Evolutionary conservation across 805 yeast species (phyloP).

Genomic region (Kodamaea fukazawae): DNA sequence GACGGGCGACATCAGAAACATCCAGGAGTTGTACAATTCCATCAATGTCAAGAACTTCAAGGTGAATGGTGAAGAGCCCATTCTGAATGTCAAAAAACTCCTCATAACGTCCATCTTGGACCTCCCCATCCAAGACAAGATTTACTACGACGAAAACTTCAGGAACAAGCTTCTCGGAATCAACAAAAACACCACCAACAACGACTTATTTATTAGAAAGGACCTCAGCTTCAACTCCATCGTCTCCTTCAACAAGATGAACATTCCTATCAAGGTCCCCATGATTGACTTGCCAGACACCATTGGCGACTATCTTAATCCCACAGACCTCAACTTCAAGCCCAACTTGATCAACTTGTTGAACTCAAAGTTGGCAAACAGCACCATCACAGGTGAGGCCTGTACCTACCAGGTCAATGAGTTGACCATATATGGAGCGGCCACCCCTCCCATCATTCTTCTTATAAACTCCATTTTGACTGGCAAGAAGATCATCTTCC

Average conservation of each 20-base stretch:
- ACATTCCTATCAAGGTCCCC: constrained; percentile 45
- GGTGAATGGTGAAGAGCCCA: constrained; percentile 14
- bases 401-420: constrained; percentile 38
- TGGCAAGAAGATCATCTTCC: constrained; percentile 39
- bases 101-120: constrained; percentile 43
- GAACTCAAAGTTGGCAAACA: constrained; percentile 34
- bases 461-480: constrained; percentile 37
- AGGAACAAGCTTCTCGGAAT: constrained; percentile 34
- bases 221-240: constrained; percentile 43
- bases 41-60: constrained; percentile 33
- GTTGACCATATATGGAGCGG: constrained; percentile 50
- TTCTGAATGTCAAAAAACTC: constrained; percentile 34
- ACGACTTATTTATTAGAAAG: constrained; percentile 39
- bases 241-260: constrained; percentile 38
- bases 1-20: constrained; percentile 16
- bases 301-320: constrained; percentile 44
- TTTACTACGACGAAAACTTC: constrained; percentile 38
- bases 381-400: constrained; percentile 15
- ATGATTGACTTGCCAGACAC: constrained; percentile 40
- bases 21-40: constrained; percentile 29
- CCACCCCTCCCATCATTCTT: constrained; percentile 47
- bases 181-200: constrained; percentile 23
- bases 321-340: constrained; percentile 44
- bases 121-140: constrained; percentile 40
- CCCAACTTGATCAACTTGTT: constrained; percentile 34